Conservation (phyloP, 768 basidiomycete species). For the Gloeophyllum trabeum region DNA sequence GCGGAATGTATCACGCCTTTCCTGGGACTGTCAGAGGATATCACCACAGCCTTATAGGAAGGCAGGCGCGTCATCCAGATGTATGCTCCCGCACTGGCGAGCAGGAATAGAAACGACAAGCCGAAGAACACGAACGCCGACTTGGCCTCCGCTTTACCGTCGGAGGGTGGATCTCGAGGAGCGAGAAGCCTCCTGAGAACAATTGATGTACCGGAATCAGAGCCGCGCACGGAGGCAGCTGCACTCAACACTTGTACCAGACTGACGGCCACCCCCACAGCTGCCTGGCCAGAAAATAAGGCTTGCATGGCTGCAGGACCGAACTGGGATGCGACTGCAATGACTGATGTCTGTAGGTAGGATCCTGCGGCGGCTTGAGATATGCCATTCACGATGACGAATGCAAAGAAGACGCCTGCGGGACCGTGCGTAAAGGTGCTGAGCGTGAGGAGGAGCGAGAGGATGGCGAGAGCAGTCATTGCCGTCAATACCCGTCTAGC, state of each 20-base stretch:
- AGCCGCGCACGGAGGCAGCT: conserved; percentile 35
- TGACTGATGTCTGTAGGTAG: conserved; percentile 67
- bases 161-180: conserved; percentile 4
- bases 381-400: conserved; percentile 51
- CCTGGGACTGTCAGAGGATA: conserved; percentile 28
- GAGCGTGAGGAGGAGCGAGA: conserved; percentile 49
- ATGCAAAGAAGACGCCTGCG: conserved; percentile 48
- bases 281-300: conserved; percentile 78
- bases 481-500: conserved; percentile 44
- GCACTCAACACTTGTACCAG: conserved; percentile 64
- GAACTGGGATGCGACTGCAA: conserved; percentile 75
- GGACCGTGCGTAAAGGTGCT: conserved; percentile 51
- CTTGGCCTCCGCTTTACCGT: conserved; percentile 48
- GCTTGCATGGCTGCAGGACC: conserved; percentile 64
- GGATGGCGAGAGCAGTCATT: conserved; percentile 36
- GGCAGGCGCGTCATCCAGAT: conserved; percentile 46
- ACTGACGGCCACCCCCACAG: conserved; percentile 74
- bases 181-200: too few species aligned
- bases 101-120: conserved; percentile 55
- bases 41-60: conserved; percentile 43
- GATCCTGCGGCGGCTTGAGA: conserved; percentile 51
- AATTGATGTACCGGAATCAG: not conserved
- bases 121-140: conserved; percentile 68
- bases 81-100: conserved; percentile 41
- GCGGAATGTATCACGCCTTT: conserved; percentile 12